Evolutionary conservation across 768 basidiomycete species (phyloP), one percentile per base, ranked within the genome.

Genomic region (Leccinum subtestaceum): DNA sequence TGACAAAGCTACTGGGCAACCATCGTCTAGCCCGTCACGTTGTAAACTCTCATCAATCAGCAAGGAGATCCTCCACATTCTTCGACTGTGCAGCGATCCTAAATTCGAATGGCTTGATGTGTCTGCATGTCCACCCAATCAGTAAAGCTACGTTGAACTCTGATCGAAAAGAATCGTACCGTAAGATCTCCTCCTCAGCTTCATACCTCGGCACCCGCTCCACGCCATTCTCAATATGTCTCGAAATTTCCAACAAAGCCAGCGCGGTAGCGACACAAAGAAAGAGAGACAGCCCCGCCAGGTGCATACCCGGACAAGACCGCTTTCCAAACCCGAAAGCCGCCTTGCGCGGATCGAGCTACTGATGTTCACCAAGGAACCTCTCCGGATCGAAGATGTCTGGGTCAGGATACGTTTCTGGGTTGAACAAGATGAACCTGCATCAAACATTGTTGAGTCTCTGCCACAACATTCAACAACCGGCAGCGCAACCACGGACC

Each of bases 311-410:
- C 0, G 60, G 53, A 47, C 61, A 63, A 17, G 7, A 52, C 17
- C 63, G 57, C 21, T 59, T 62, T 40, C 62, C 62, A 46, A 25
- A 61, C 27, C 60, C 65, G 9, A 67, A 67, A 55, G 60, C 60
- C 5, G 13, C 43, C 15, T 58, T 52, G 1, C 57, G 47, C 5
- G 60, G 56, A 29, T 62, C 58, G 3, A 19, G 47, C 21, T 67
- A 54, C 10, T 47, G 52, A 25, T 56, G 4, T 4, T 56, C 49
- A 2, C 58, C 52, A 9, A 66, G 54, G 40, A 63, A 65, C 27
- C 64, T 50, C 46, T 62, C 60, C 0, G 64, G 65, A 7, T 58
- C 25, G n/a, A 66, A 66, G 1, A 53, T 13, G 0, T 61, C 57
- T 0, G 65, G 65, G 8, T 60, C 17, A 3, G 58, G 57, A 19